Evolutionary conservation across 2,329 filamentous ascomycete species (phyloP).

Genomic region (Talaromyces sp.): DNA sequence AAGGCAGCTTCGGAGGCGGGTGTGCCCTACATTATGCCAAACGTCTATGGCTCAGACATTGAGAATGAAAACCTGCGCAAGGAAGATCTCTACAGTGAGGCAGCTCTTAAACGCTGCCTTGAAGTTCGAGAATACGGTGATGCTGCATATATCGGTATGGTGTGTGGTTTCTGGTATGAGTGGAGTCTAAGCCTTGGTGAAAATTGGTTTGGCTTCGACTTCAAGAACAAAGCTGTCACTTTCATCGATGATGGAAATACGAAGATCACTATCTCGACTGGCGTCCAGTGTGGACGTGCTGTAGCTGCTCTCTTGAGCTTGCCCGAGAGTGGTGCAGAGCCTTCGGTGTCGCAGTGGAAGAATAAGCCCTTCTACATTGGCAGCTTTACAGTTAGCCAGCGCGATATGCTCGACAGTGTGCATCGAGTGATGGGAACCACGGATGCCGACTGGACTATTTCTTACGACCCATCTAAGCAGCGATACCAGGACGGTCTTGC

Average conservation of each 20-base stretch:
- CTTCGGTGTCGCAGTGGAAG: conserved; percentile 23
- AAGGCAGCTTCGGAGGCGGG: conserved; percentile 58
- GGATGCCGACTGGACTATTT: conserved; percentile 59
- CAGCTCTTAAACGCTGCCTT: conserved; percentile 10
- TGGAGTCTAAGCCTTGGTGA: conserved; percentile 45
- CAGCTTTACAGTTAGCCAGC: conserved; percentile 62
- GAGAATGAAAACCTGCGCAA: conserved; percentile 30
- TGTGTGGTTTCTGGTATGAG: conserved; percentile 58
- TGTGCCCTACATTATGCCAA: conserved; percentile 59
- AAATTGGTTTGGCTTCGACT: conserved; percentile 52
- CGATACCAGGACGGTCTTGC: conserved; percentile 13
- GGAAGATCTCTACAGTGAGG: conserved; percentile 31
- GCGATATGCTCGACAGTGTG: conserved; percentile 64
- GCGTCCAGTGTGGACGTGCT: conserved; percentile 57
- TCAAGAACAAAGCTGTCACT: conserved; percentile 44
- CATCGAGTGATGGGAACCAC: conserved; percentile 59
- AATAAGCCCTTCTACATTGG: conserved; percentile 55
- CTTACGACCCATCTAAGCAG: conserved; percentile 11
- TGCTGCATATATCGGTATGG: conserved; percentile 46
- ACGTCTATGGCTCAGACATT: conserved; percentile 41
- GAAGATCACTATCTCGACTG: conserved; percentile 63
- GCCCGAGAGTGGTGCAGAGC: conserved; percentile 42
- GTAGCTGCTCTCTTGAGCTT: conserved; percentile 56
- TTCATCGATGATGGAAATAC: conserved; percentile 60
- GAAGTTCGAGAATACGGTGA: conserved; percentile 40